Evolutionary conservation across 163 green algal genomes (phyloP).

Genomic region (Scenedesmus sp.): DNA sequence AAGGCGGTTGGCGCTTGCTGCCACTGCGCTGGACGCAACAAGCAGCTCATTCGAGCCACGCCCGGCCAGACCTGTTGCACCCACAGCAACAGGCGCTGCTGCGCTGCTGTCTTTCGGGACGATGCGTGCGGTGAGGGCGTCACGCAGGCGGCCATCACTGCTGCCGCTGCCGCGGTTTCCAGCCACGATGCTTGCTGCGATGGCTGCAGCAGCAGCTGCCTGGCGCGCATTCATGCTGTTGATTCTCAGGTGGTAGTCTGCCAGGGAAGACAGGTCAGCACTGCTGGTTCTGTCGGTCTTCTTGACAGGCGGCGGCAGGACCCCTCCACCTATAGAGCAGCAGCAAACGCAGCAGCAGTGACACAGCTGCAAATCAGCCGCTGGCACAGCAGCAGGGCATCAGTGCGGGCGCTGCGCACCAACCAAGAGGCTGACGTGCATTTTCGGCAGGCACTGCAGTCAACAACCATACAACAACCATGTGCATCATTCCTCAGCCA

Average conservation of each 20-base stretch:
- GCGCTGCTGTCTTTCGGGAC: neutral
- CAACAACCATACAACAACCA: too few species aligned
- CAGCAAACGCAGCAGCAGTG: neutral
- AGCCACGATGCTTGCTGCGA: neutral
- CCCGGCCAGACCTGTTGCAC: neutral
- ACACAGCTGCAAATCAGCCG: too few species aligned
- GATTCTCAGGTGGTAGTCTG: neutral
- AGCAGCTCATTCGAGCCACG: neutral
- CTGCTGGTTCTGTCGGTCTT: neutral
- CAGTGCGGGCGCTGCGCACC: too few species aligned
- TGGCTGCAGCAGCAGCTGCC: neutral
- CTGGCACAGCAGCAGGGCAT: neutral
- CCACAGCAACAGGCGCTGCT: neutral
- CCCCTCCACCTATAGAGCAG: neutral
- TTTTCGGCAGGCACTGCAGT: neutral
- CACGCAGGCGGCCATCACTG: neutral
- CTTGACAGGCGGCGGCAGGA: neutral
- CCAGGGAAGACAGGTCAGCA: neutral
- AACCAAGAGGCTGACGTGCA: neutral
- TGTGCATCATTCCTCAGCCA: too few species aligned
- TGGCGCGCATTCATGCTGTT: neutral
- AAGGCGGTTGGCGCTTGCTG: neutral
- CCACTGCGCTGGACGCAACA: neutral
- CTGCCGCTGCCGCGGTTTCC: slow-evolving; percentile 1
- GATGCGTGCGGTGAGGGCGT: neutral